Base-by-base conservation (phyloP, 2,329 filamentous ascomycete species). In the Trichoderma simmonsii region DNA sequence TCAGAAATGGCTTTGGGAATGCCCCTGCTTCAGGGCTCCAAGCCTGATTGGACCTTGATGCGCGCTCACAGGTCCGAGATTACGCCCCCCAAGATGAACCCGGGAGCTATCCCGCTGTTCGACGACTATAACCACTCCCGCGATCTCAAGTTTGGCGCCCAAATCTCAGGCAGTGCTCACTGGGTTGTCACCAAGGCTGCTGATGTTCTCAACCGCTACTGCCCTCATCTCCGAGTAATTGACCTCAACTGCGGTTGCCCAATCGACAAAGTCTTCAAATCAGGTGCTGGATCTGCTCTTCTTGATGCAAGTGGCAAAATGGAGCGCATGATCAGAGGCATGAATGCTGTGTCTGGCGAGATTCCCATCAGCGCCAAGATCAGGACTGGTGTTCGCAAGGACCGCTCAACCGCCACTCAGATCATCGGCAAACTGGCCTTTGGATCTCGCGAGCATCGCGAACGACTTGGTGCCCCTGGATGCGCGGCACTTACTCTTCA, bases 171-270 rank as follows among this genome's bases (percentile, higher is more conserved):
- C 39, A 97, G 94, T 82, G 96, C 97, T 80, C 93, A 95, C 15
- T 97, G 94, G 92, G 86, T 94, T 70, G 95, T 93, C 3, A 87
- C 95, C 79, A 98, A 97, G 83, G 91, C 94, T 0, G 93, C 95
- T 1, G 94, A 98, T 80, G 88, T 92, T 4, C 84, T 99, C 61
- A 91, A 91, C 6, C 87, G 87, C 34, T 89, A 92, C 74, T 90
- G 95, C 71, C 95, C 96, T 3, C 89, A 94, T 77, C 87, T 99
- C 24, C 93, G 96, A 43, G 90, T 97, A 51, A 93, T 99, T 75
- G 96, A 99, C 78, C 86, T 99, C 76, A 99, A 99, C 85, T 98
- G 95, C 77, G 96, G 96, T 59, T 99, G 96, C 79, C 96, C 96
- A 4, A 98, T 99, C 79, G 96, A 99, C 79, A 89, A 98, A 76